Evolutionary conservation across 2,329 filamentous ascomycete species (phyloP).

Genomic region (Hymenoscyphus scutula): DNA sequence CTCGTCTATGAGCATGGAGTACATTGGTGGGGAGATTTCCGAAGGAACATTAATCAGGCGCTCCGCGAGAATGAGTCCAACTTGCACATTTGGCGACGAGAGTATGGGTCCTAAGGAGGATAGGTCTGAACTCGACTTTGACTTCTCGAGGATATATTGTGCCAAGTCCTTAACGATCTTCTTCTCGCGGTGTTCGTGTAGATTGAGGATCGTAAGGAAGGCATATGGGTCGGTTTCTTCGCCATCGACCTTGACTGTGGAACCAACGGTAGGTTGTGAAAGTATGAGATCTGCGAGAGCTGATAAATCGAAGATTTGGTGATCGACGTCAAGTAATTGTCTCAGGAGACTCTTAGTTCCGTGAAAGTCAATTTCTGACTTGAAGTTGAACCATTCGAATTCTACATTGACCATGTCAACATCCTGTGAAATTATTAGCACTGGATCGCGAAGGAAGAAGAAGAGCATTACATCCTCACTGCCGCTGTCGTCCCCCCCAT

Average conservation of each 20-base stretch:
- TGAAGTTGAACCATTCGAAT: slow-evolving; percentile 98
- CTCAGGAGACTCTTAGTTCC: slow-evolving; percentile 86
- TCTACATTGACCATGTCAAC: slow-evolving; percentile 92
- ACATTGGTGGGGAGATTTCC: slow-evolving; percentile 89
- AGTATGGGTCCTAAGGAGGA: slow-evolving; percentile 58
- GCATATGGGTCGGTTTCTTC: slow-evolving; percentile 91
- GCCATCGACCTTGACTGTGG: slow-evolving; percentile 95
- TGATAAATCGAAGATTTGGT: slow-evolving; percentile 81
- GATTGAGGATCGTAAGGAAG: slow-evolving; percentile 83
- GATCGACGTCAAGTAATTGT: slow-evolving; percentile 89
- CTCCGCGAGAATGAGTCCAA: slow-evolving; percentile 88
- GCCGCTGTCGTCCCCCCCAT: slow-evolving; percentile 31
- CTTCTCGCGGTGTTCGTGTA: slow-evolving; percentile 74
- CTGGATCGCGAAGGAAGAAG: slow-evolving; percentile 9
- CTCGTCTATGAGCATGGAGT: slow-evolving; percentile 90
- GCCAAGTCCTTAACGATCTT: slow-evolving; percentile 68
- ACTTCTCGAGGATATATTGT: slow-evolving; percentile 63
- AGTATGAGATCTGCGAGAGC: slow-evolving; percentile 82
- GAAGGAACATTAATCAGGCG: slow-evolving; percentile 95
- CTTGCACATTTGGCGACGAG: slow-evolving; percentile 50
- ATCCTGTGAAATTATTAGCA: slow-evolving; percentile 53
- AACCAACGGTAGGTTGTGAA: slow-evolving; percentile 82
- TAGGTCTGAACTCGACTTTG: slow-evolving; percentile 52
- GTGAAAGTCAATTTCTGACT: slow-evolving; percentile 87
- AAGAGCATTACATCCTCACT: slow-evolving; percentile 31